Conservation (phyloP, 768 basidiomycete genomes). For the Tricholoma matsutake region DNA sequence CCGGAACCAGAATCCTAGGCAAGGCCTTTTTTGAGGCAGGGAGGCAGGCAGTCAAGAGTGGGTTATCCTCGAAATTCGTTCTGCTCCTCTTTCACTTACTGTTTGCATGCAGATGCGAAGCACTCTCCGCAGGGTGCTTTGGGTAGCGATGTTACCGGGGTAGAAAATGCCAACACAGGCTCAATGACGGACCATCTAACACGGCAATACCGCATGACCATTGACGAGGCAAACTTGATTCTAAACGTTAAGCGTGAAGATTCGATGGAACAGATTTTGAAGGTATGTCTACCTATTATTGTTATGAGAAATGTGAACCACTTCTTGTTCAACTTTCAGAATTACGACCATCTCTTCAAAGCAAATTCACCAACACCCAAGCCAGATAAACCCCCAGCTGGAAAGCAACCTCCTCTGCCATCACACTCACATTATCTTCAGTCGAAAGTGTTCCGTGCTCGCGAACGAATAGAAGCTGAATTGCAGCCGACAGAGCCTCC, state of each 20-base stretch:
- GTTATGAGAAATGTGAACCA: background rate
- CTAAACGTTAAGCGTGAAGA: slow-evolving; percentile 83
- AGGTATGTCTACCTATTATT: slow-evolving; percentile 44
- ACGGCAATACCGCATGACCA: slow-evolving; percentile 84
- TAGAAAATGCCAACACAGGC: slow-evolving; percentile 70
- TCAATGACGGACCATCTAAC: slow-evolving; percentile 80
- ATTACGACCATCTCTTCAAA: slow-evolving; percentile 92
- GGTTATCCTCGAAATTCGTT: slow-evolving; percentile 22
- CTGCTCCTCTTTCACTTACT: background rate
- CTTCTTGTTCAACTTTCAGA: slow-evolving; percentile 41
- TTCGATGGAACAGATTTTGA: slow-evolving; percentile 60
- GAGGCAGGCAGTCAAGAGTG: slow-evolving; percentile 91
- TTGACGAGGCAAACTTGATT: slow-evolving; percentile 93
- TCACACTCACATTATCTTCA: slow-evolving; percentile 88
- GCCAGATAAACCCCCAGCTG: slow-evolving; percentile 43
- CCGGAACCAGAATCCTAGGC: slow-evolving; percentile 80
- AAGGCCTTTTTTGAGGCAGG: slow-evolving; percentile 91
- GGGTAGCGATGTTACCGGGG: slow-evolving; percentile 69
- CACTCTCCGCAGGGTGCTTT: slow-evolving; percentile 67
- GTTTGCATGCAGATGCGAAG: slow-evolving; percentile 65
- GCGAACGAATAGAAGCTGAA: slow-evolving; percentile 95
- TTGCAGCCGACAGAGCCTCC: slow-evolving; percentile 28
- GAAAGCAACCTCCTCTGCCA: slow-evolving; percentile 45
- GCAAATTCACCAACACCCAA: slow-evolving; percentile 74
- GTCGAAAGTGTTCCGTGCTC: slow-evolving; percentile 94